Evolutionary conservation across 2,329 filamentous ascomycete genomes (phyloP), one percentile per base, ranked within the genome.

Genomic region (Alternaria longipes): DNA sequence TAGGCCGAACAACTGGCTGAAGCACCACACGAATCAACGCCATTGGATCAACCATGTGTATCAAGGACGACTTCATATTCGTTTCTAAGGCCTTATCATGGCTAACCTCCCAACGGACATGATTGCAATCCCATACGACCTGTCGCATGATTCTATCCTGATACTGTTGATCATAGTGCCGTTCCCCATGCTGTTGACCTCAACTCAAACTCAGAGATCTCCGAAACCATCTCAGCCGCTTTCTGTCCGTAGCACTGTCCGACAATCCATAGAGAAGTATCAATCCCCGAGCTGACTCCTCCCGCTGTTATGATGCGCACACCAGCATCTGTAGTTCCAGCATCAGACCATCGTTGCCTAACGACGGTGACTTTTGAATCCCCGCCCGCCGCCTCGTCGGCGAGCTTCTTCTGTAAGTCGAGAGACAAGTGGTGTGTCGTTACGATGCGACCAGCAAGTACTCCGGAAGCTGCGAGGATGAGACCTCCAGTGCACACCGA

Each of bases 401-500:
- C 70, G 22, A 71, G 49, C 49, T 64, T n/a, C 54, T 75, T 70
- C 28, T 76, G 51, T 54, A 58, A 41, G 0, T 75, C 71, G 3
- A 72, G 71, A 8, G 54, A 62, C n/a, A 73, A 34, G 54, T 81
- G 80, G 67, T 82, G 80, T 20, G 80, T 82, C 1, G 80, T 81
- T 2, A 72, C 72, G 5, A 69, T 76, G 49, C 77, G 69, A 11
- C 73, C 74, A 3, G 68, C 66, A 12, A 82, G 53, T 5, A 81
- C 61, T 2, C 79, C 78, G 3, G 79, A 69, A 3, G 77, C 78
- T 16, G 75, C 80, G 1, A 82, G 64, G 0, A 82, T 54, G 3
- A 81, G 59, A 0, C 77, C 68, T 1, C 80, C 80, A 1, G 79
- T 80, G 64, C 80, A 82, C 5, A 82, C 74, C 5, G 78, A 80